Base-by-base conservation (phyloP, 306 rosid species). In the Amphicarpaea edgeworthii region DNA sequence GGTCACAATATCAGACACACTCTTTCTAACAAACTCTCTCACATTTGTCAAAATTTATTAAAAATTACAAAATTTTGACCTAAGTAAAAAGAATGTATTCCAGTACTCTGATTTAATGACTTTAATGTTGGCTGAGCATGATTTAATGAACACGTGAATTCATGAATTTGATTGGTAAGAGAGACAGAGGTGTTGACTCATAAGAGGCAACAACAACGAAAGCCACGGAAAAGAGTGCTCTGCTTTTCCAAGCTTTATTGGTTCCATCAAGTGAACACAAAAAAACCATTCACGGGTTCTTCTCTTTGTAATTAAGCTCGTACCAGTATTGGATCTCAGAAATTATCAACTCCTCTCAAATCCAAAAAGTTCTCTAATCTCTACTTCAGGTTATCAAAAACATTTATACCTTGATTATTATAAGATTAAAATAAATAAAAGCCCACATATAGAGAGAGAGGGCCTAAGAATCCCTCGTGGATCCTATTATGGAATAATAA, bases 241-340 rank as follows among this genome's bases (percentile, higher is more conserved):
- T 34, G 8, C 67, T 62, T 34, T 62, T 8, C 68, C 68, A 34
- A 16, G 41, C 21, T 38, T 37, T 40, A 16, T 21, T 28, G 30
- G 41, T 8, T 77, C 38, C 69, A 57, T 19, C 16, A 20, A 24
- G 47, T 41, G 50, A 40, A 69, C 57, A 43, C 46, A 69, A 12
- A 15, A 68, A 14, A 57, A 15, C 8, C 42, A 23, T 34, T 58
- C 71, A 45, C 28, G 15, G 81, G 40, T 17, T 11, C 7, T 17
- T 11, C 7, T n/a, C 23, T 43, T 41, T 1, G 38, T 19, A 32
- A 30, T 61, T 49, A 30, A 51, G 34, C 8, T 7, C 8, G 15
- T 21, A 60, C 40, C 21, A 19, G 19, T 21, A 41, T 37, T 12
- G 53, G 37, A 65, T 65, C 53, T 41, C 71, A 41, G 49, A 10